Conservation (phyloP, 2,329 filamentous ascomycete species). For the Aureobasidium sp. region DNA sequence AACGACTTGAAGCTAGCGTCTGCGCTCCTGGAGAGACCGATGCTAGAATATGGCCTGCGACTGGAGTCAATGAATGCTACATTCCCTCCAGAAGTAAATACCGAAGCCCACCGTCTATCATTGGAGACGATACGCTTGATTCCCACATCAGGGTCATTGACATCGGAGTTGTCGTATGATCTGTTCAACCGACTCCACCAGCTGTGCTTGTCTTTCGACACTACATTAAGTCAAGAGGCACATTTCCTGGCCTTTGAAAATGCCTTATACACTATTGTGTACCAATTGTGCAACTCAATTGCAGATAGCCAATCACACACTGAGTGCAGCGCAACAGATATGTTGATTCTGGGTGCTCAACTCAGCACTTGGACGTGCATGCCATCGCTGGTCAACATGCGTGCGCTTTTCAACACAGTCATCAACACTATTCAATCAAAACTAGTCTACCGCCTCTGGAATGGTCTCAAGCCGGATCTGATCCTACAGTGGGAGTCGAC, state of each 20-base stretch:
- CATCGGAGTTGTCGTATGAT: conserved; percentile 1
- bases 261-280: neutral
- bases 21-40: conserved; percentile 3
- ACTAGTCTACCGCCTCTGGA: conserved; percentile 11
- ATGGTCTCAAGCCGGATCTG: conserved; percentile 10
- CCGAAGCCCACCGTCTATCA: conserved; percentile 1
- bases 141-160: neutral
- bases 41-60: conserved; percentile 6
- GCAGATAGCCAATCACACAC: neutral
- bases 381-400: conserved; percentile 9
- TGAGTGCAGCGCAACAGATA: conserved; percentile 4
- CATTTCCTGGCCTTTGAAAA: conserved; percentile 10
- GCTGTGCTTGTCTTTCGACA: neutral
- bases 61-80: neutral
- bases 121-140: conserved; percentile 8
- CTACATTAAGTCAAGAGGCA: neutral
- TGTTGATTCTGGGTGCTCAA: conserved; percentile 9
- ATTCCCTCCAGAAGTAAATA: neutral
- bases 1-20: conserved; percentile 11
- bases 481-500: neutral
- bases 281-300: conserved; percentile 1
- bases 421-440: conserved; percentile 12
- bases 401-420: conserved; percentile 13
- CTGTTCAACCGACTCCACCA: conserved; percentile 9
- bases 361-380: conserved; percentile 11